These are phyloP conservation scores for Groenewaldozyma sp. DNA, from an alignment of 1,139 yeast species.

Conservation along the genomic window DNA sequence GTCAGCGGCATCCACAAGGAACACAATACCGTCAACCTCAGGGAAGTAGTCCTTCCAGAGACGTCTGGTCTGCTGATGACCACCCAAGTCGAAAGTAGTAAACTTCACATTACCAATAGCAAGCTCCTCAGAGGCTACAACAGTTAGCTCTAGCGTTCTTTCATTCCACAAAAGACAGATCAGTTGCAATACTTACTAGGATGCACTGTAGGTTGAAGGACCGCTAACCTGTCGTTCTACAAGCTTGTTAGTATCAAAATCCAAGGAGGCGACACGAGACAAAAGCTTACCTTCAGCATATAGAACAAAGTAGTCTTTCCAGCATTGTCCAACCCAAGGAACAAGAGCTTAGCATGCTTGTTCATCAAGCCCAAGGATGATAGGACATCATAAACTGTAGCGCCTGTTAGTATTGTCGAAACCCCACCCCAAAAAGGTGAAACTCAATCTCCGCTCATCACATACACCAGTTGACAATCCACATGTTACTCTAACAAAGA, in stretches of 20 bases:
- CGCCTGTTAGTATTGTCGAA: not conserved
- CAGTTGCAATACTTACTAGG: slow-evolving; percentile 39
- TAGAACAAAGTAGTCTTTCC: slow-evolving; percentile 96
- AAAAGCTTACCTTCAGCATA: slow-evolving; percentile 55
- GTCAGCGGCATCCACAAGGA: slow-evolving; percentile 95
- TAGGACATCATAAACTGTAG: slow-evolving; percentile 73
- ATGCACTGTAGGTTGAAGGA: slow-evolving; percentile 95
- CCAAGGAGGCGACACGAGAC: not conserved
- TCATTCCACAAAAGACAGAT: not conserved
- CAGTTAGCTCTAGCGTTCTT: slow-evolving; percentile 1
- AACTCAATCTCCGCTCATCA: too few species aligned
- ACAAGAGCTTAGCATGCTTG: slow-evolving; percentile 92
- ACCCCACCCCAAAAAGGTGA: not conserved
- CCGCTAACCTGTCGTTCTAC: slow-evolving; percentile 89
- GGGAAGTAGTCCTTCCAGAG: slow-evolving; percentile 99
- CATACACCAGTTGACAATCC: slow-evolving; percentile 53
- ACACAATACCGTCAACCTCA: slow-evolving; percentile 95
- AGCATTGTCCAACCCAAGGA: slow-evolving; percentile 95
- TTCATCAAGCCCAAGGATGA: slow-evolving; percentile 95
- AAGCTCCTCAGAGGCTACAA: slow-evolving; percentile 78
- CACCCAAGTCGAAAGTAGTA: slow-evolving; percentile 97
- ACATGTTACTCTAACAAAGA: slow-evolving; percentile 35
- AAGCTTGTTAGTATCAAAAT: slow-evolving; percentile 3
- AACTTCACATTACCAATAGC: slow-evolving; percentile 94
- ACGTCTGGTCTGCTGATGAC: slow-evolving; percentile 97